Evolutionary conservation across 1,284 basidiomycete species (phyloP).

Genomic region (Tilletia walkeri): DNA sequence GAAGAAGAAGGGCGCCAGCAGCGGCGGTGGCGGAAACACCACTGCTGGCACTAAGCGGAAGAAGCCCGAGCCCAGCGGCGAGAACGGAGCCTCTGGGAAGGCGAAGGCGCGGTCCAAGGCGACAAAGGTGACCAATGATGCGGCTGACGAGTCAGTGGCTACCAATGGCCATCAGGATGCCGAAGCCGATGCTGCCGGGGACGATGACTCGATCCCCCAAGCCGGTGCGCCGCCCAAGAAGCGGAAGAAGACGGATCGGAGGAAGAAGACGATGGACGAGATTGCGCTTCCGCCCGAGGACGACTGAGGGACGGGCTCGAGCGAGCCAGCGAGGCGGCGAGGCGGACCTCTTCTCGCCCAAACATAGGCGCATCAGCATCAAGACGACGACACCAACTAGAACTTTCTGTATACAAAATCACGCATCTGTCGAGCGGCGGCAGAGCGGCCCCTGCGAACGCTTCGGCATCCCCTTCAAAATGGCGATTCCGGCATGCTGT

Average conservation of each 20-base stretch:
- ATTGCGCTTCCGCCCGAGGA: background rate
- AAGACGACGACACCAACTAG: no score
- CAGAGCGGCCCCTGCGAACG: no score
- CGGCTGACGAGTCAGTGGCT: background rate
- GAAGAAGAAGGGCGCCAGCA: conserved; percentile 14
- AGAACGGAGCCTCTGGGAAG: background rate
- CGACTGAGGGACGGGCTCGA: no score
- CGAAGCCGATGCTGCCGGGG: background rate
- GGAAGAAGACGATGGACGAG: conserved; percentile 12
- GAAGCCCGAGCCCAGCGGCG: background rate
- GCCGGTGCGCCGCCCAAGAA: background rate
- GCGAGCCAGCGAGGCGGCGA: no score
- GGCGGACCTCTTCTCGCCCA: no score
- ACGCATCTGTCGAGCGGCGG: no score
- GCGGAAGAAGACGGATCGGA: conserved; percentile 10
- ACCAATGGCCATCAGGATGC: background rate
- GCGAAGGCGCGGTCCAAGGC: background rate
- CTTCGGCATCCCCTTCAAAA: no score
- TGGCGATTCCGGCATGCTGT: no score
- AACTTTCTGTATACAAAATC: no score
- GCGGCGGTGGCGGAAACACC: background rate
- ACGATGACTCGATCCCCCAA: no score
- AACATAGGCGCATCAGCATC: no score
- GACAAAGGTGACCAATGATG: conserved; percentile 4
- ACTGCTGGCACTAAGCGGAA: background rate